phyloP scores from a whole-genome alignment of 148 eudicot genomes.

The Rhododendron mucronatum region DNA sequence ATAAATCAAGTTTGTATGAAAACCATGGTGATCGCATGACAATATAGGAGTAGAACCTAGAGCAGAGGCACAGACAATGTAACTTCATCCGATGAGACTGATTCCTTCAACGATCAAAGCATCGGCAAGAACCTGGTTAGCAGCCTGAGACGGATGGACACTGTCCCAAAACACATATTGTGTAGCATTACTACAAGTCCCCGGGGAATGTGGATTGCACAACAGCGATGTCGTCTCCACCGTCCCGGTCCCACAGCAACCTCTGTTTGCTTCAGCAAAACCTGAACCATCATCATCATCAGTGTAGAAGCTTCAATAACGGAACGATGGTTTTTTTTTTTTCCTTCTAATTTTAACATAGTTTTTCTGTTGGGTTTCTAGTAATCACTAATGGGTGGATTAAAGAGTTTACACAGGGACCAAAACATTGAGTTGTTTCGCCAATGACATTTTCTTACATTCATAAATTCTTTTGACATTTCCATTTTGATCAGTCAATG shows the following conservation, averaged over 20 bases:
- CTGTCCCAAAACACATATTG: conserved; percentile 95
- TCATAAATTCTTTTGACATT: background rate
- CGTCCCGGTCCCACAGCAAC: conserved; percentile 93
- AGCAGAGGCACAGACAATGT: background rate
- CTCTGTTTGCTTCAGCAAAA: conserved; percentile 71
- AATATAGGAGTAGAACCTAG: background rate
- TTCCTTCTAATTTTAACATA: background rate
- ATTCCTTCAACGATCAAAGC: conserved; percentile 58
- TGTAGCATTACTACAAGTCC: conserved; percentile 82
- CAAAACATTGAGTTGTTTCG: background rate
- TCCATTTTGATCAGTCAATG: background rate
- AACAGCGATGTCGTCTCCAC: conserved; percentile 74
- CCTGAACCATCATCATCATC: conserved; percentile 31
- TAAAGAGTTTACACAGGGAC: background rate
- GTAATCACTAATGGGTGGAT: background rate
- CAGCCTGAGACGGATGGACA: conserved; percentile 92
- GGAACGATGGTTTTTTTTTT: background rate
- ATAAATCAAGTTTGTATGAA: background rate
- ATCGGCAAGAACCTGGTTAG: conserved; percentile 78
- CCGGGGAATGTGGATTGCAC: conserved; percentile 71
- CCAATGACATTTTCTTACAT: background rate
- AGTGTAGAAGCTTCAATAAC: background rate
- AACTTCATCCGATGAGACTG: conserved; percentile 39
- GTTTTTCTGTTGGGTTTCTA: background rate
- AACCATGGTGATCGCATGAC: background rate